A percentile compares a stretch with the other conserved stretches of the same genome.
These are phyloP conservation scores for Eucalyptus leucophloia DNA, from an alignment of 345 rosid species.

Conservation along the genomic window DNA sequence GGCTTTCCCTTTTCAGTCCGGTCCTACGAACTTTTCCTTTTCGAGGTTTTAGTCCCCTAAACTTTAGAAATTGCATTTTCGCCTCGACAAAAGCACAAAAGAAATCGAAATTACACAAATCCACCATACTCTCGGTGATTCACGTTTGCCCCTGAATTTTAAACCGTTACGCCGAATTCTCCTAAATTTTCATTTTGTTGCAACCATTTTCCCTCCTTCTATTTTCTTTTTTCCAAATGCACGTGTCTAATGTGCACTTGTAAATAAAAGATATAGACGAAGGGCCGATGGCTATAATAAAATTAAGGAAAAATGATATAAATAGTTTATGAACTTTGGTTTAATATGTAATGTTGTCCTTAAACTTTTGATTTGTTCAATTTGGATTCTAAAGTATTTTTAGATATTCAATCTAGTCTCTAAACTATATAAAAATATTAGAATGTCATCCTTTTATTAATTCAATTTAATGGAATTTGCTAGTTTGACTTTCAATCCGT, in stretches of 20 bases:
- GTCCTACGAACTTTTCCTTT: not conserved
- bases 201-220: not conserved
- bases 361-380: not conserved
- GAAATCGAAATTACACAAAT: not conserved
- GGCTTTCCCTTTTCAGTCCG: not conserved
- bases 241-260: not conserved
- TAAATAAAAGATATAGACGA: not conserved
- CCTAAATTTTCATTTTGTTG: not conserved
- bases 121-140: not conserved
- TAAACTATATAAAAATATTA: not conserved
- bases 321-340: not conserved
- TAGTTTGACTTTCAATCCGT: not conserved
- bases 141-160: not conserved
- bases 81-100: not conserved
- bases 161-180: not conserved
- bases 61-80: not conserved
- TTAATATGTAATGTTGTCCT: fast-evolving
- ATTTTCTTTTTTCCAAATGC: not conserved
- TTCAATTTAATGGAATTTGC: fast-evolving
- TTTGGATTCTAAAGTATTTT: not conserved
- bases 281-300: fast-evolving
- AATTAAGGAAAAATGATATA: not conserved
- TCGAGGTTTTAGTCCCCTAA: not conserved
- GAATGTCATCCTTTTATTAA: fast-evolving
- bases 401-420: fast-evolving